Base-by-base conservation (phyloP, 305 asterid species). In the Ruellia speciosa region DNA sequence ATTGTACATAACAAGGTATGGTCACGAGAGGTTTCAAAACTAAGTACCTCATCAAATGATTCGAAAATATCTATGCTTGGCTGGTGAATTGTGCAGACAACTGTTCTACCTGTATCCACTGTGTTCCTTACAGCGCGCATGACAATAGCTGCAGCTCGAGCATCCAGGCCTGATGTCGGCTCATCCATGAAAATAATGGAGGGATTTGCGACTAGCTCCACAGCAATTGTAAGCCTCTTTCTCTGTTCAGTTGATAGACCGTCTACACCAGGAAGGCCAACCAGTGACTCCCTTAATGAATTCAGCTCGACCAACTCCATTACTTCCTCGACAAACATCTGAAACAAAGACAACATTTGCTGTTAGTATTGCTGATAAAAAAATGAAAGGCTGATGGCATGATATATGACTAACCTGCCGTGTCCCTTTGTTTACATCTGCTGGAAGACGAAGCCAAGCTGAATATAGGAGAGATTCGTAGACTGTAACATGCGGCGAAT, bases 311-410 rank as follows among this genome's bases (percentile, higher is more conserved):
- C 74, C 28, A 78, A 56, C 52, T 78, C 80, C 83, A 78, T 47
- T 16, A 47, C 84, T 65, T 78, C 84, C 63, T 75, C 84, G 31
- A 78, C 81, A 65, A 78, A 78, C 81, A 78, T 75, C 84, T 78
- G 71, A 60, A 58, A 7, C 41, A 10, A 43, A 43, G 41, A 43
- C 49, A 43, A 43, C 49, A 43, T 43, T 41, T 4, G 16, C 16
- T 43, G 14, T 43, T n/a, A 5, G 6, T 12, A 12, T 43, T 43
- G 11, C 14, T 9, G 45, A 43, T 43, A 12, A 43, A 43, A 9
- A 35, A 14, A 19, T 20, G 37, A 19, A 24, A 24, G 31, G 4
- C 31, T 24, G 31, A 24, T 1, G 4, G 31, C 31, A 24, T 24
- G 31, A 24, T 24, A 24, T 24, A 24, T 24, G 48, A 48, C 61